Evolutionary conservation across 257 asterid species (phyloP).

Genomic region (Lantana camara): DNA sequence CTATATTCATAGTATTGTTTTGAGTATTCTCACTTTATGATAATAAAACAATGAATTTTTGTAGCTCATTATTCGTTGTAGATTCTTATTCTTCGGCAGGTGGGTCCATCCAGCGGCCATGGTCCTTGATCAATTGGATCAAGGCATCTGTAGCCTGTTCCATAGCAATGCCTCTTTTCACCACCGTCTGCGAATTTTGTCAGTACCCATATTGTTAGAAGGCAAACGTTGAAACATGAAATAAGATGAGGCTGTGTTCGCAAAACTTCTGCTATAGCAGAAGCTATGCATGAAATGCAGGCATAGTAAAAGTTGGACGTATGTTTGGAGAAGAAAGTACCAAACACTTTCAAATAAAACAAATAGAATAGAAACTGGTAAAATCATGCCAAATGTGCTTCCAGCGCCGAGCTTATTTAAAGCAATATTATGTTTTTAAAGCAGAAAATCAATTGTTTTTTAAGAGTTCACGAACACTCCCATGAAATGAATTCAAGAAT

Average conservation of each 20-base stretch:
- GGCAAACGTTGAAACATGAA: neutral
- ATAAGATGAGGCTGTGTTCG: no score
- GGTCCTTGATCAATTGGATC: conserved; percentile 80
- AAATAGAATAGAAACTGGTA: no score
- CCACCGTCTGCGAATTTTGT: conserved; percentile 56
- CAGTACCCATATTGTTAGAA: neutral
- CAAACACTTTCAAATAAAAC: no score
- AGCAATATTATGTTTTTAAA: no score
- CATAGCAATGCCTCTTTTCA: conserved; percentile 72
- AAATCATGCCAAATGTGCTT: no score
- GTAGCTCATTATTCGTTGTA: neutral
- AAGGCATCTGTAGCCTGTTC: conserved; percentile 75
- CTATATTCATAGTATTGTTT: neutral
- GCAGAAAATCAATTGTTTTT: no score
- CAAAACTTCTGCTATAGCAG: no score
- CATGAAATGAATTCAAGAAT: neutral
- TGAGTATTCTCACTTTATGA: neutral
- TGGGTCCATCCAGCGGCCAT: conserved; percentile 85
- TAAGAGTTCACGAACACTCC: no score
- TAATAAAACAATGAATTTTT: neutral
- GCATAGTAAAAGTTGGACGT: no score
- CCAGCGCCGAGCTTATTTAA: no score
- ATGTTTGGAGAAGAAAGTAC: no score
- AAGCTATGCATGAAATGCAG: no score
- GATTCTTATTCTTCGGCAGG: conserved; percentile 54